Percentiles rank a stretch among this genome's conserved stretches.
Evolutionary conservation across 164 flowering plant genomes (phyloP).

Genomic region (Pachysandra terminalis): DNA sequence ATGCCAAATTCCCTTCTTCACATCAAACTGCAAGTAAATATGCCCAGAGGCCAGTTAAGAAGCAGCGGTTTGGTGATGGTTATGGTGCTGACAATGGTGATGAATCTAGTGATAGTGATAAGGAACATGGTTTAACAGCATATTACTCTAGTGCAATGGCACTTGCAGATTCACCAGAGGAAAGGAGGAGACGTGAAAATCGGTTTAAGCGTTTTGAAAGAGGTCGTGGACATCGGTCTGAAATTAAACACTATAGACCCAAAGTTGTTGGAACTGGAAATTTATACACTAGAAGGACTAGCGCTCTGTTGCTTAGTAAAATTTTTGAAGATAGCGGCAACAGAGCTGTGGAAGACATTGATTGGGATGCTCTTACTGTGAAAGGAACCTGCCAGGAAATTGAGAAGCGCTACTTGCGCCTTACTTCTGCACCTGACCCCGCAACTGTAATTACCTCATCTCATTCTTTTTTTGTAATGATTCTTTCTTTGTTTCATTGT

Average conservation of each 20-base stretch:
- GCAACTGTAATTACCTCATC: constrained; percentile 51
- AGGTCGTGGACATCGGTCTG: constrained; percentile 51
- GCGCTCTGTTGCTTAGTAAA: constrained; percentile 61
- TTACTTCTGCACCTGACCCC: constrained; percentile 99
- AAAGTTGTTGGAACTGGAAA: constrained; percentile 54
- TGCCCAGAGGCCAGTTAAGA: constrained; percentile 57
- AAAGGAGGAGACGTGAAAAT: constrained; percentile 79
- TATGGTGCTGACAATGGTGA: constrained; percentile 50
- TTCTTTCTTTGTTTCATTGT: neutral
- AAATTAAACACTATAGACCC: constrained; percentile 36
- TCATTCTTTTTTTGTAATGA: constrained; percentile 5
- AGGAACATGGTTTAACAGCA: constrained; percentile 69
- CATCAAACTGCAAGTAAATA: constrained; percentile 41
- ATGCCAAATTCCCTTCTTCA: constrained; percentile 28
- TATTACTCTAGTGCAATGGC: constrained; percentile 67
- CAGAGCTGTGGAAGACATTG: constrained; percentile 95
- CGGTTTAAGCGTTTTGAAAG: constrained; percentile 89
- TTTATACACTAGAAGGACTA: constrained; percentile 54
- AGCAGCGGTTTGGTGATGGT: constrained; percentile 57
- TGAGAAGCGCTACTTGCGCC: constrained; percentile 95
- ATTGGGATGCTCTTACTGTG: constrained; percentile 95
- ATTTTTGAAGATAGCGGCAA: constrained; percentile 53
- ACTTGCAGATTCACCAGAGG: constrained; percentile 80
- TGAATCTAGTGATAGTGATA: constrained; percentile 91
- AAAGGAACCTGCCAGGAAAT: constrained; percentile 97